Conservation (phyloP, 352 stramenopile genomes). For the Albugo laibachii region DNA sequence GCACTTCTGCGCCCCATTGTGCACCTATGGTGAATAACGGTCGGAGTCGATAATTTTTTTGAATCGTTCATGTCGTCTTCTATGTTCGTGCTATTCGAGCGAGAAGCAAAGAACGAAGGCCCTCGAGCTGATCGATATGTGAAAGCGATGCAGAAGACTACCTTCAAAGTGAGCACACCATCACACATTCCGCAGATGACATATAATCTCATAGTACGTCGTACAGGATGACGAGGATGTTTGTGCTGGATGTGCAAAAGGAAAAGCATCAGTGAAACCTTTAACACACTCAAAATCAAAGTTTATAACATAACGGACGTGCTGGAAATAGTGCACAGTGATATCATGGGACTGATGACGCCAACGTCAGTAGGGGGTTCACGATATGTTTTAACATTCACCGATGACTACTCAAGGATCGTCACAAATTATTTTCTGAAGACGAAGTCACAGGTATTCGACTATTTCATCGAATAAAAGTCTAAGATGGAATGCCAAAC, state of each 20-base stretch:
- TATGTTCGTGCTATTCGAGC: no score
- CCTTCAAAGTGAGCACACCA: no score
- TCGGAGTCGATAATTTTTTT: no score
- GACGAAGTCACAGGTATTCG: conserved; percentile 1
- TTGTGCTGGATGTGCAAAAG: conserved; percentile 2
- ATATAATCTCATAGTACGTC: no score
- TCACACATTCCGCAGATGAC: no score
- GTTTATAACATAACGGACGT: conserved; percentile 1
- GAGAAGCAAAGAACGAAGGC: no score
- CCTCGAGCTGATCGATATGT: no score
- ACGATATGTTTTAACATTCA: conserved; percentile 5
- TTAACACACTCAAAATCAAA: background rate
- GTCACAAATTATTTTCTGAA: no score
- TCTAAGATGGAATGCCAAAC: conserved; percentile 1
- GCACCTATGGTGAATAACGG: no score
- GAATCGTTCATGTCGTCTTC: no score
- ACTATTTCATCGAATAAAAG: conserved; percentile 6
- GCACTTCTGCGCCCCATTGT: no score
- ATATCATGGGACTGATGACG: conserved; percentile 6
- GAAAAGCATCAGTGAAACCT: conserved; percentile 2
- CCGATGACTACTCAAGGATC: conserved; percentile 5
- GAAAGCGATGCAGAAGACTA: no score
- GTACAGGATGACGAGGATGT: background rate
- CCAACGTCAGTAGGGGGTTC: background rate
- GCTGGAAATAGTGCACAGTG: conserved; percentile 6